Percentiles rank a stretch among this genome's conserved stretches.
phyloP scores from a whole-genome alignment of 2,329 filamentous ascomycete genomes.

The Chalaropsis thielavioides region DNA sequence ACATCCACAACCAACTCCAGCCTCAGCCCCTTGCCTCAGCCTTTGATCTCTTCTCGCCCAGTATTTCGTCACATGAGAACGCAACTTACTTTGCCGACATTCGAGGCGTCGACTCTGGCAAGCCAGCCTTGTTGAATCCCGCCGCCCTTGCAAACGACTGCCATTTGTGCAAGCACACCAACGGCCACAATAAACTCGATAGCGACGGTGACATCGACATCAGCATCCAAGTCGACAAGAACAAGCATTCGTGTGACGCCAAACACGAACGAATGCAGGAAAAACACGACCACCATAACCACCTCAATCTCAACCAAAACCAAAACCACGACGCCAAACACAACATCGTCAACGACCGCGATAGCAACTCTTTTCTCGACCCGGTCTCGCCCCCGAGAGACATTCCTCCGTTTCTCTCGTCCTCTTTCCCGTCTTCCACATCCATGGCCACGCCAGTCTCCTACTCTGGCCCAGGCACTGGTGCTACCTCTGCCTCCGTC shows the following conservation, averaged over 20 bases:
- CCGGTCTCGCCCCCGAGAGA: background rate
- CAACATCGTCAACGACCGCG: background rate
- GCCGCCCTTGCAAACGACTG: background rate
- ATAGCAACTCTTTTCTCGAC: background rate
- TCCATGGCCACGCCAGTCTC: constrained; percentile 7
- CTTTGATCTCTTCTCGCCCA: constrained; percentile 11
- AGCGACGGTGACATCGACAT: background rate
- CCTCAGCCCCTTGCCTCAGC: background rate
- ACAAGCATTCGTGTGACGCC: background rate
- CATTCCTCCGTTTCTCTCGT: background rate
- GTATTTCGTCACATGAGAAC: constrained; percentile 13
- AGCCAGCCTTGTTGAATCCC: background rate
- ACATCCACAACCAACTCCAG: background rate
- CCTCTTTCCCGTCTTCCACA: background rate
- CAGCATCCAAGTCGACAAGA: background rate
- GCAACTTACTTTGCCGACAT: constrained; percentile 12
- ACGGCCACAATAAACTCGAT: background rate
- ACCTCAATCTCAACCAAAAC: background rate
- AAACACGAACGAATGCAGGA: background rate
- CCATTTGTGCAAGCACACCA: background rate
- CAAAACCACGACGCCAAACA: background rate
- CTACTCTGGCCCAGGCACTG: background rate
- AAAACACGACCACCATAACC: background rate
- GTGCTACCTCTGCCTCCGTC: background rate
- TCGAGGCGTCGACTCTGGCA: constrained; percentile 2